Evolutionary conservation across 768 basidiomycete genomes (phyloP).

Genomic region (Kwoniella mangroviensis): DNA sequence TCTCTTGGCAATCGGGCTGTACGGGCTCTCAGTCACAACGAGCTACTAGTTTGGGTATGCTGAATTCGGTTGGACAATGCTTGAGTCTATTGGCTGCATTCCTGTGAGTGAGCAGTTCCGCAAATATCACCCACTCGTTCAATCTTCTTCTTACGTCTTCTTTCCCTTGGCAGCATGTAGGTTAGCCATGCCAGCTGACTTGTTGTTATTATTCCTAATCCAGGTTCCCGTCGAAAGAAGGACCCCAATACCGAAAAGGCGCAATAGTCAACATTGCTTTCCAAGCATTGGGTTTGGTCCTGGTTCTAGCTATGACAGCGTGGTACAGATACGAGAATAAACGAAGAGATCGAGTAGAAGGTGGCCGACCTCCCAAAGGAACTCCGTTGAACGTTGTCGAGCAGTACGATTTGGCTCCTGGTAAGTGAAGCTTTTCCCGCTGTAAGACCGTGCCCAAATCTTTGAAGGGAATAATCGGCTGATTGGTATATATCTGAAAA

Average conservation of each 20-base stretch:
- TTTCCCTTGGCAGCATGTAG: constrained; percentile 31
- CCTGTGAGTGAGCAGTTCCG: constrained; percentile 33
- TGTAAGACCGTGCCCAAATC: background rate
- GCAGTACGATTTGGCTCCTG: constrained; percentile 49
- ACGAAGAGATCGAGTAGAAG: constrained; percentile 55
- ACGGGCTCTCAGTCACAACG: constrained; percentile 54
- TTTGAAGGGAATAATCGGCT: background rate
- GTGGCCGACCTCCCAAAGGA: constrained; percentile 53
- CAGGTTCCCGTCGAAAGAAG: constrained; percentile 56
- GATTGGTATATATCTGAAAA: background rate
- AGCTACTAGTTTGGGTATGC: constrained; percentile 58
- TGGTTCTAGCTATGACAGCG: constrained; percentile 52
- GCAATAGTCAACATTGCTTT: constrained; percentile 58
- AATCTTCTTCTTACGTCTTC: too few species aligned
- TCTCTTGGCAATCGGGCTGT: constrained; percentile 57
- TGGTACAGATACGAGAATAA: constrained; percentile 59
- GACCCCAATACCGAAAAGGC: constrained; percentile 57
- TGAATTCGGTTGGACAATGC: constrained; percentile 59
- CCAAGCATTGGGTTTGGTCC: constrained; percentile 51
- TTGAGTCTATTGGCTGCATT: constrained; percentile 53
- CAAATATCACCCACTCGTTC: too few species aligned
- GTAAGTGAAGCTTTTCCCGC: constrained; percentile 14
- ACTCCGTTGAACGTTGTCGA: constrained; percentile 41
- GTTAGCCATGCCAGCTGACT: constrained; percentile 10
- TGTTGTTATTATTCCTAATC: constrained; percentile 24